Evolutionary conservation across 805 yeast species (phyloP), one percentile per base, ranked within the genome.

Genomic region (Saccharomycopsis synnaedendra): DNA sequence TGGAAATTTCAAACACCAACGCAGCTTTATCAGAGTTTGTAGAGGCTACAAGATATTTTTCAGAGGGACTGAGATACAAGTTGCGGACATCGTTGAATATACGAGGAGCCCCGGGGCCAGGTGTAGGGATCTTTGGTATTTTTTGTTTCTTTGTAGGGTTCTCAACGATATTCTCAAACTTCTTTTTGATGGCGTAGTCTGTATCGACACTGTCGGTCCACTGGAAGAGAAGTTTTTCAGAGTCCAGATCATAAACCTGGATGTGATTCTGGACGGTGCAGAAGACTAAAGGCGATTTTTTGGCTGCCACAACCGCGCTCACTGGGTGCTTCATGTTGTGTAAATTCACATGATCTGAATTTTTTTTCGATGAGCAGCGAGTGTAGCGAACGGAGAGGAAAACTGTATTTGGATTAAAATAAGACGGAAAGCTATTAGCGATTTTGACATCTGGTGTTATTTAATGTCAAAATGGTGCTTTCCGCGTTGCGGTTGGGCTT

Each of bases 1-100:
- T 63, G 59, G 49, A 70, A 27, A 78, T 55, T 33, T 61, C 54
- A 51, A 86, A 80, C 6, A 87, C 72, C 4, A 84, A 69, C 11
- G 80, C 80, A 3, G 94, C 79, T 63, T 90, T 93, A 59, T 85
- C 94, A 49, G 82, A 82, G 59, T 86, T 95, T 3, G 94, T 80
- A 41, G 85, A 78, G 1, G 78, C 83, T 30, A 85, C 68, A 36
- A 89, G 60, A 56, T 70, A 68, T 39, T 68, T 61, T 42, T 78
- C 83, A 55, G 74, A 67, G 29, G 75, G 64, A 5, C 78, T 66
- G 45, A 86, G 58, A 5, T 65, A 63, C 53, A 89, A 61, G 28
- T 78, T 72, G 60, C 95, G 74, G 43, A 89, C 76, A 56, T 82
- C 78, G 52, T 81, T 81, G 60, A 19, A 19, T 19, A 19, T 19